phyloP scores from a whole-genome alignment of 306 rosid species.

The Pyrus pyrifolia region DNA sequence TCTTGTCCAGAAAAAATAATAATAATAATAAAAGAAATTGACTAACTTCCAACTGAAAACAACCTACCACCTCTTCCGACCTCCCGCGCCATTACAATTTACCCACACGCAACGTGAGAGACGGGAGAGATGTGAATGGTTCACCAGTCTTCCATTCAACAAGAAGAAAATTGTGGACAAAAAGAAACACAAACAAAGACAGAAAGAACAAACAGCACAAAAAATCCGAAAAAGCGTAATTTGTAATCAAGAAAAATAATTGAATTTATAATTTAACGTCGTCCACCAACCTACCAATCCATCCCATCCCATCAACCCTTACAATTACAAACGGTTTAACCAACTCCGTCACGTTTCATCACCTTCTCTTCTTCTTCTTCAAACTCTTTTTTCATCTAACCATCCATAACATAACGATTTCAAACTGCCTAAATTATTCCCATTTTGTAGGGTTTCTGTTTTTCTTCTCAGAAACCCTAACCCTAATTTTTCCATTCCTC shows the following conservation, averaged over 20 bases:
- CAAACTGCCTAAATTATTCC: neutral
- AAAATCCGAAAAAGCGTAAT: neutral
- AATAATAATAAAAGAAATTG: neutral
- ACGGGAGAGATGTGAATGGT: neutral
- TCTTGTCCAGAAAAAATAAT: too few relatives aligned
- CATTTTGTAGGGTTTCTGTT: constrained; percentile 37
- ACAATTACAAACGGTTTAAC: neutral
- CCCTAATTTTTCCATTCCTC: neutral
- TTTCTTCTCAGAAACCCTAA: constrained; percentile 9
- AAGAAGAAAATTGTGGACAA: neutral
- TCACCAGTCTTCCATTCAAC: neutral
- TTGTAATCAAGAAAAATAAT: neutral
- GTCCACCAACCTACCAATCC: constrained; percentile 19
- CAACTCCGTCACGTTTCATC: constrained; percentile 24
- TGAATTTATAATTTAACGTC: neutral
- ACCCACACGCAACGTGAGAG: neutral
- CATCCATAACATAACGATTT: neutral
- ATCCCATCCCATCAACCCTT: neutral
- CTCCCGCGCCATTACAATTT: neutral
- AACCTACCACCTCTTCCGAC: constrained; percentile 9
- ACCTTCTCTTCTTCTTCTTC: constrained; percentile 15
- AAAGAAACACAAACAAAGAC: neutral
- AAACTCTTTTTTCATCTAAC: neutral
- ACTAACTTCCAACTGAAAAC: constrained; percentile 32
- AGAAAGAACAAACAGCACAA: neutral